Percentiles rank a stretch among this genome's conserved stretches.
Conservation (phyloP, 1,139 yeast genomes). For the Saccharomyces hybrid region DNA sequence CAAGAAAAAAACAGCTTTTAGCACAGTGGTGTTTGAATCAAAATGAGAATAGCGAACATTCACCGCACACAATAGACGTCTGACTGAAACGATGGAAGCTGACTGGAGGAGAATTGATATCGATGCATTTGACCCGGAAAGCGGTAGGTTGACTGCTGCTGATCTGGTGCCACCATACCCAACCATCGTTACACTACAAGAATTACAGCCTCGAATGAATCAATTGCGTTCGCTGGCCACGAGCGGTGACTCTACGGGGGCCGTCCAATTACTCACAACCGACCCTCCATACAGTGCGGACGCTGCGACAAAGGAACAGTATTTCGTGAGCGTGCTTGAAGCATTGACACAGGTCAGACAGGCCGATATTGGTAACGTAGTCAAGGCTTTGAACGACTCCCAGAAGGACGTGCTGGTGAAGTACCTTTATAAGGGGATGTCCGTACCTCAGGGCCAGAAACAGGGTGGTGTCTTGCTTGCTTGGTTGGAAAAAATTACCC, state of each 20-base stretch:
- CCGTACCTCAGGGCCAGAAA: conserved; percentile 65
- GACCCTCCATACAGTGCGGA: conserved; percentile 81
- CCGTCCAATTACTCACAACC: conserved; percentile 54
- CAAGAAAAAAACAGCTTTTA: neutral
- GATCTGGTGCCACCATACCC: conserved; percentile 51
- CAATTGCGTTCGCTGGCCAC: conserved; percentile 58
- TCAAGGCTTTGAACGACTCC: conserved; percentile 49
- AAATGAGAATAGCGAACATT: neutral
- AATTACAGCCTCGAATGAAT: conserved; percentile 47
- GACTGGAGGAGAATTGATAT: conserved; percentile 78
- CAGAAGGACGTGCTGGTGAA: conserved; percentile 77
- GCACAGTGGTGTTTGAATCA: neutral
- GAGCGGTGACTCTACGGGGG: conserved; percentile 63
- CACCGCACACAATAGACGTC: neutral
- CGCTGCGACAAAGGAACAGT: conserved; percentile 33
- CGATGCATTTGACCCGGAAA: conserved; percentile 81
- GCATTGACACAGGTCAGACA: conserved; percentile 68
- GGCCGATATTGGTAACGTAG: conserved; percentile 55
- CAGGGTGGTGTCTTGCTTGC: conserved; percentile 79
- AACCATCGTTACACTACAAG: conserved; percentile 39
- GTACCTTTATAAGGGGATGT: conserved; percentile 82
- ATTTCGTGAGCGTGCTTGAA: conserved; percentile 60
- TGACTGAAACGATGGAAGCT: conserved; percentile 21
- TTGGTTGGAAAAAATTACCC: conserved; percentile 91
- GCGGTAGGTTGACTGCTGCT: conserved; percentile 50